Percentiles rank a stretch among this genome's conserved stretches.
These are phyloP conservation scores for Pterulicium gracile DNA, from an alignment of 1,284 basidiomycete genomes.

Conservation along the genomic window DNA sequence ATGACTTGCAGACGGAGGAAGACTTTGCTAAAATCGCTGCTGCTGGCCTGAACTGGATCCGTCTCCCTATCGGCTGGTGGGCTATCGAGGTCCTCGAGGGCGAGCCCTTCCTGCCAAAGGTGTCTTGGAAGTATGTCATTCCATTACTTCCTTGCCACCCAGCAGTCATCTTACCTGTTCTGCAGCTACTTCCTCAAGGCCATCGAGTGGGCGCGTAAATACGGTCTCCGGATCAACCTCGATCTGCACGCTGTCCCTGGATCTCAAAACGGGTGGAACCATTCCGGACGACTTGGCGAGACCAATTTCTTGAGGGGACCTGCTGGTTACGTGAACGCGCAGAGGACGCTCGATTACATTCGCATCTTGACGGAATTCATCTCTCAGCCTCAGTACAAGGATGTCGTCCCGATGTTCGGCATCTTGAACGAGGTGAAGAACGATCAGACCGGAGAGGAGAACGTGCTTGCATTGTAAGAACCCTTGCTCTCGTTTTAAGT, in stretches of 20 bases:
- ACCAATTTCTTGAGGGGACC: slow-evolving; percentile 44
- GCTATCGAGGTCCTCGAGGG: slow-evolving; percentile 65
- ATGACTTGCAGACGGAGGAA: slow-evolving; percentile 56
- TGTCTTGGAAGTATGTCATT: slow-evolving; percentile 57
- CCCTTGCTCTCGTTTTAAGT: background rate
- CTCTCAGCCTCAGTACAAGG: slow-evolving; percentile 55
- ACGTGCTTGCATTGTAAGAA: slow-evolving; percentile 25
- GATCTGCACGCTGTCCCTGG: slow-evolving; percentile 58
- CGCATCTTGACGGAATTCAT: slow-evolving; percentile 69
- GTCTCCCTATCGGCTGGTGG: slow-evolving; percentile 83
- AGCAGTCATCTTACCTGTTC: background rate
- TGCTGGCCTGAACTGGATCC: slow-evolving; percentile 82
- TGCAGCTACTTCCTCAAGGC: slow-evolving; percentile 46
- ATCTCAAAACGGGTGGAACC: slow-evolving; percentile 52
- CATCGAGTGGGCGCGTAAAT: slow-evolving; percentile 62
- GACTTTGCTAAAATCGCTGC: slow-evolving; percentile 88
- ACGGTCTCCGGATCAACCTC: slow-evolving; percentile 56
- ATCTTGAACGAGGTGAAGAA: slow-evolving; percentile 44
- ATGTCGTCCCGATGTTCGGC: slow-evolving; percentile 66
- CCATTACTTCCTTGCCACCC: slow-evolving; percentile 5
- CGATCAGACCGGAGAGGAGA: slow-evolving; percentile 23
- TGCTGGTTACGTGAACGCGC: slow-evolving; percentile 51
- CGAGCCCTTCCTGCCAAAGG: slow-evolving; percentile 72
- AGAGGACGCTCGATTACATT: slow-evolving; percentile 69
- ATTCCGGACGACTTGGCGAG: slow-evolving; percentile 35